Conservation (phyloP, 2,329 filamentous ascomycete species). For the Chaetomium globosum region DNA sequence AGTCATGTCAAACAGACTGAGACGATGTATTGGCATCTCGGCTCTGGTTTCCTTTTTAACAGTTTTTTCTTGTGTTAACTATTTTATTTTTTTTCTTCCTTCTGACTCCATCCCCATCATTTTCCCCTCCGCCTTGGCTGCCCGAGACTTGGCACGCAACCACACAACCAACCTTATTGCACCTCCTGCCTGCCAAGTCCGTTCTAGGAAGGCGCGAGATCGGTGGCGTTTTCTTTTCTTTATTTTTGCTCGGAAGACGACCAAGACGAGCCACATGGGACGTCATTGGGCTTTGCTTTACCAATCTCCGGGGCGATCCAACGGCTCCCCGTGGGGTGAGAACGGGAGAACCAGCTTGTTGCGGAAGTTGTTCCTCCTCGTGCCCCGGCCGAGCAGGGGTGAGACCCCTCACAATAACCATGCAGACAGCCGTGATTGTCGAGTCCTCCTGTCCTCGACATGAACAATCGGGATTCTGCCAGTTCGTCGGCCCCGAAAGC, state of each 20-base stretch:
- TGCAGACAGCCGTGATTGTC: neutral
- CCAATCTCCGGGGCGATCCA: neutral
- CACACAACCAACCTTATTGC: neutral
- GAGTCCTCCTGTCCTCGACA: neutral
- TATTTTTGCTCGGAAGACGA: neutral
- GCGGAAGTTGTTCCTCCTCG: constrained; percentile 9
- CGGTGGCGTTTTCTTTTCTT: neutral
- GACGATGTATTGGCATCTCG: neutral
- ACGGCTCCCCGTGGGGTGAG: neutral
- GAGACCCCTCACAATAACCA: neutral
- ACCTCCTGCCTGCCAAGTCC: constrained; percentile 1
- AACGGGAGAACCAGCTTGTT: neutral
- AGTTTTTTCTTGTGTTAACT: neutral
- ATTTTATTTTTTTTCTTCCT: neutral
- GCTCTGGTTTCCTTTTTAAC: neutral
- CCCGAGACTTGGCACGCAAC: neutral
- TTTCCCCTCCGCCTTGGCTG: neutral
- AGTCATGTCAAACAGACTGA: neutral
- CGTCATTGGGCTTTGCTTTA: neutral
- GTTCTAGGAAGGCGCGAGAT: constrained; percentile 14
- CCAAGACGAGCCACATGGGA: neutral
- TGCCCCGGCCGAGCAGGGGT: neutral
- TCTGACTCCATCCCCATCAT: neutral
- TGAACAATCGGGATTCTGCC: neutral
- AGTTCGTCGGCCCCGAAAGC: neutral